Base-by-base conservation (phyloP, 1,284 basidiomycete genomes). In the Tylopilus sp. region DNA sequence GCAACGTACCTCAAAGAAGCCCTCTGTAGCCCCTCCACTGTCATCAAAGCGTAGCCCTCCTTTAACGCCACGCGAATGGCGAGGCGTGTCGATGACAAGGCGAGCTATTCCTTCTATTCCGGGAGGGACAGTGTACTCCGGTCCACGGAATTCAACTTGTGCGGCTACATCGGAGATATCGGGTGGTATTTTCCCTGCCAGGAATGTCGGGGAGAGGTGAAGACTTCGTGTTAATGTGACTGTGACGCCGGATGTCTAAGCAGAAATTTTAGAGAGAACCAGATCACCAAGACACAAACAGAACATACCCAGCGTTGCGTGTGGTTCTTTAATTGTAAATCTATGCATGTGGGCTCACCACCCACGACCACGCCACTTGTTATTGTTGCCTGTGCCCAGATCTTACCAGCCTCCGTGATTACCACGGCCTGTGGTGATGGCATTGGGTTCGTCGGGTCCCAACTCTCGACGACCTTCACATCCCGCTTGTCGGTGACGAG, bases 251-350 rank as follows among this genome's bases (percentile, higher is more conserved):
- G 81, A 73, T 50, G 85, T 88, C 87, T 90, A 58, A 17, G 47
- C 38, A 42, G 18, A 41, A 9, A 29, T 37, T 43, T 53, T 5
- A 46, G 48, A 51, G n/a, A 38, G 37, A 38, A 50, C 10, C 9
- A 17, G 20, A 18, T 24, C 21, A 24, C 21, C 18, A 35, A 35
- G 50, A 51, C 18, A 42, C 46, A 20, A 26, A 33, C 21, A 33
- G 17, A 20, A 53, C 67, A 18, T 34, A 86, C 87, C 81, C 84
- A 88, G 71, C 84, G 85, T 43, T 69, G 68, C 0, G 86, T 85
- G 61, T 88, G 84, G 59, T 90, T 90, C 72, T 82, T 88, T 39
- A 89, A 82, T 53, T 84, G 80, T 44, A 90, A 66, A 58, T 88
- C 83, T 35, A 90, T 72, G 59, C 83, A 85, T 14, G 77, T 81